phyloP scores from a whole-genome alignment of 768 basidiomycete genomes.

The Phaeolepiota aurea region DNA sequence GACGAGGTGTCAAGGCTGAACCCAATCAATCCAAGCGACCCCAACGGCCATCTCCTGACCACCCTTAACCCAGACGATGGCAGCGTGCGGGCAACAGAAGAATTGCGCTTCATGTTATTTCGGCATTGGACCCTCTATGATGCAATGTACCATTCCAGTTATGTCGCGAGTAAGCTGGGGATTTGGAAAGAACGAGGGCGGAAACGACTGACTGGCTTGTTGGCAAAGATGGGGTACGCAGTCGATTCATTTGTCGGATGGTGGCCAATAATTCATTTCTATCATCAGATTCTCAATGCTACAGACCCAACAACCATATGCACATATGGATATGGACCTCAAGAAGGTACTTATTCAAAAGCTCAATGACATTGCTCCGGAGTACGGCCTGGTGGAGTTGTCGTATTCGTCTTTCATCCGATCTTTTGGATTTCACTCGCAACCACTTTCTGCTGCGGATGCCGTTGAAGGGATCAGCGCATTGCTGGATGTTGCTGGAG shows the following conservation, averaged over 20 bases:
- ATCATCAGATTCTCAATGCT: constrained; percentile 77
- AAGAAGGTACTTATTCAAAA: constrained; percentile 75
- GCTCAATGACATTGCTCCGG: constrained; percentile 84
- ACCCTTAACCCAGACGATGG: constrained; percentile 76
- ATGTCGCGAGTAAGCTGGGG: constrained; percentile 89
- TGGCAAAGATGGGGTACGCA: constrained; percentile 96
- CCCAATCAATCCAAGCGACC: constrained; percentile 38
- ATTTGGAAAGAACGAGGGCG: constrained; percentile 95
- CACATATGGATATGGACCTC: constrained; percentile 95
- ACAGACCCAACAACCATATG: constrained; percentile 89
- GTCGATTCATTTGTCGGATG: not conserved
- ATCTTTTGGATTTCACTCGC: constrained; percentile 82
- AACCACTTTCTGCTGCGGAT: constrained; percentile 87
- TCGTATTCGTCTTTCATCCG: constrained; percentile 91
- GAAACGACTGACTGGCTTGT: constrained; percentile 79
- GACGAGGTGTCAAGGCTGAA: constrained; percentile 95
- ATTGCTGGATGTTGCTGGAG: constrained; percentile 84
- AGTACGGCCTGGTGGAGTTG: constrained; percentile 91
- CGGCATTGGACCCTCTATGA: constrained; percentile 98
- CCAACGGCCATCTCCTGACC: constrained; percentile 24
- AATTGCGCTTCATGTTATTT: constrained; percentile 90
- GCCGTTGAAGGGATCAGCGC: constrained; percentile 86
- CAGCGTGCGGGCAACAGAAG: constrained; percentile 76
- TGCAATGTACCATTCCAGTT: constrained; percentile 95
- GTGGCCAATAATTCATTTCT: not conserved